A percentile compares a stretch with the other conserved stretches of the same genome.
Evolutionary conservation across 495 filamentous ascomycete species (phyloP).

Genomic region (Tuber magnatum): DNA sequence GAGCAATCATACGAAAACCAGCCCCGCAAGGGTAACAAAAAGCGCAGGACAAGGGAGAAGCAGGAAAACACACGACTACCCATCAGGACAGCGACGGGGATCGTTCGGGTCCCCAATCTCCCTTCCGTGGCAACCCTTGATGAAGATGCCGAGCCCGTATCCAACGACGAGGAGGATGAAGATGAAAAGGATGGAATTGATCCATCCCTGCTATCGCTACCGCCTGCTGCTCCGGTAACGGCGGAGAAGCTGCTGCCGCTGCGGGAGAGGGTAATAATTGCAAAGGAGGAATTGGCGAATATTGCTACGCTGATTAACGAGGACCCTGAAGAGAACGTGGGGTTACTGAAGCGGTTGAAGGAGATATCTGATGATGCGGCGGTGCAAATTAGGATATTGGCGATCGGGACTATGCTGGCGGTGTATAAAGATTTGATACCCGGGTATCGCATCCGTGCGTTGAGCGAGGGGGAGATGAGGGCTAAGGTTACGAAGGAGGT

Average conservation of each 20-base stretch:
- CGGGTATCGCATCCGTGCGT: slow-evolving; percentile 84
- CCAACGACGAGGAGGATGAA: slow-evolving; percentile 50
- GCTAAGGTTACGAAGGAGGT: slow-evolving; percentile 90
- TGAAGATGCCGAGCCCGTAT: slow-evolving; percentile 38
- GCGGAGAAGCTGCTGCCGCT: slow-evolving; percentile 47
- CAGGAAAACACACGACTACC: slow-evolving; percentile 69
- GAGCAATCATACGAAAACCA: slow-evolving; percentile 85
- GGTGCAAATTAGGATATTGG: slow-evolving; percentile 70
- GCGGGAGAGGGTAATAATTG: slow-evolving; percentile 69
- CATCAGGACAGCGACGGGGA: slow-evolving; percentile 70
- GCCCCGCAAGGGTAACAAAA: slow-evolving; percentile 57
- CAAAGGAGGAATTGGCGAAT: slow-evolving; percentile 86
- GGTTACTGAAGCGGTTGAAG: slow-evolving; percentile 64
- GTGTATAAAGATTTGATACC: slow-evolving; percentile 96
- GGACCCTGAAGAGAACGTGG: slow-evolving; percentile 80
- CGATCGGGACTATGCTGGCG: slow-evolving; percentile 73
- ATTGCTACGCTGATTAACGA: slow-evolving; percentile 77
- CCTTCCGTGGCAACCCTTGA: slow-evolving; percentile 43
- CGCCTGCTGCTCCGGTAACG: slow-evolving; percentile 6
- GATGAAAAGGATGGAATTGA: slow-evolving; percentile 44
- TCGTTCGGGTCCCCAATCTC: slow-evolving; percentile 48
- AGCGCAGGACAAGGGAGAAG: slow-evolving; percentile 57
- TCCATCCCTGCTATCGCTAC: background rate
- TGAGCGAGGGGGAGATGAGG: slow-evolving; percentile 60
- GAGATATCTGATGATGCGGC: slow-evolving; percentile 64